A percentile compares a stretch with the other conserved stretches of the same genome.
phyloP scores from a whole-genome alignment of 2,329 filamentous ascomycete genomes.

The Tolypocladium sp. region DNA sequence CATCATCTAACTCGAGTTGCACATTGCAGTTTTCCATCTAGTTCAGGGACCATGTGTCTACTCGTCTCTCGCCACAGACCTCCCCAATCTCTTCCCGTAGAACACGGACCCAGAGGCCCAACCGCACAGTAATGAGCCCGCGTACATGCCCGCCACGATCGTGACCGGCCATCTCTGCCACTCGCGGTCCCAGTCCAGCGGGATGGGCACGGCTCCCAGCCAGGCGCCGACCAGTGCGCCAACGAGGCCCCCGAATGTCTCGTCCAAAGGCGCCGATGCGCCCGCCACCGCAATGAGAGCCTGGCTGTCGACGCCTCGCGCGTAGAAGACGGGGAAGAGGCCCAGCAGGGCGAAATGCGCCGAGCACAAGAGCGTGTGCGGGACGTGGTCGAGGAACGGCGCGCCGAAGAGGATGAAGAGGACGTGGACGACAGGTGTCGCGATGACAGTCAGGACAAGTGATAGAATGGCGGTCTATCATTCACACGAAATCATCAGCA shows the following conservation, averaged over 20 bases:
- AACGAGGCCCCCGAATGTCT: slow-evolving; percentile 72
- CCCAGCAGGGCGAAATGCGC: slow-evolving; percentile 74
- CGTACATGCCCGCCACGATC: slow-evolving; percentile 72
- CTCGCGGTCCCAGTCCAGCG: slow-evolving; percentile 95
- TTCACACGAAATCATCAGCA: background rate
- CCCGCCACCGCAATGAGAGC: slow-evolving; percentile 66
- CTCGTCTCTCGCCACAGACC: slow-evolving; percentile 16
- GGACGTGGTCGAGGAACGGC: slow-evolving; percentile 71
- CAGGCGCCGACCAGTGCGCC: slow-evolving; percentile 76
- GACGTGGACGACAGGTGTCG: slow-evolving; percentile 54
- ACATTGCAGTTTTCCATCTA: background rate
- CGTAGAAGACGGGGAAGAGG: slow-evolving; percentile 74
- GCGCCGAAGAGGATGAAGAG: slow-evolving; percentile 83
- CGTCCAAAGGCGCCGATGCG: slow-evolving; percentile 64
- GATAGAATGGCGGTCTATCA: slow-evolving; percentile 35
- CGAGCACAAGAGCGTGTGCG: slow-evolving; percentile 71
- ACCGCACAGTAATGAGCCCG: slow-evolving; percentile 67
- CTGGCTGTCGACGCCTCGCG: slow-evolving; percentile 64
- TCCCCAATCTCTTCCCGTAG: slow-evolving; percentile 33
- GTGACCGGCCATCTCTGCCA: slow-evolving; percentile 99
- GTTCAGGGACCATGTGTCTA: slow-evolving; percentile 2
- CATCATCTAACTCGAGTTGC: background rate
- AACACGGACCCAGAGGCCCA: slow-evolving; percentile 43
- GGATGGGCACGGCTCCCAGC: slow-evolving; percentile 91
- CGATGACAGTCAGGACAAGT: slow-evolving; percentile 54